phyloP scores from a whole-genome alignment of 1,139 yeast genomes.

The Saccharomyces hybrid region DNA sequence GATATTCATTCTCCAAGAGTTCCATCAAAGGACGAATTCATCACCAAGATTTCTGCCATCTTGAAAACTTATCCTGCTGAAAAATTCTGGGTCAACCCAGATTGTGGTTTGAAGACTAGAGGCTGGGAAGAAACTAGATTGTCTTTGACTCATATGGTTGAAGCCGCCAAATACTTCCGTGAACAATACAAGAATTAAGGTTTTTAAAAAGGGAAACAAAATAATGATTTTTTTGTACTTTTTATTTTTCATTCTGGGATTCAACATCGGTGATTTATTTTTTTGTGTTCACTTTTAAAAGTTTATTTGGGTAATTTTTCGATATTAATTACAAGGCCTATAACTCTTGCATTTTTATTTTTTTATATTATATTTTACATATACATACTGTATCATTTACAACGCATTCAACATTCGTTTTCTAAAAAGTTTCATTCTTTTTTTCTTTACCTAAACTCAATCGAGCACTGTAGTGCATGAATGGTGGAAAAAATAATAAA shows the following conservation, averaged over 20 bases:
- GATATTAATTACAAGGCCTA: constrained; percentile 1
- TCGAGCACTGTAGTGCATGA: too few relatives aligned
- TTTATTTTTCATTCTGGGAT: constrained; percentile 13
- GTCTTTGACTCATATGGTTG: constrained; percentile 95
- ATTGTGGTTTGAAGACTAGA: constrained; percentile 98
- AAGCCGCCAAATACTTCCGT: constrained; percentile 96
- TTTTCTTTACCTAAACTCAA: too few relatives aligned
- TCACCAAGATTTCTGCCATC: constrained; percentile 86
- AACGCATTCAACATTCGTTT: constrained; percentile 34
- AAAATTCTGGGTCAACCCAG: constrained; percentile 99
- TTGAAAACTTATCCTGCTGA: constrained; percentile 94
- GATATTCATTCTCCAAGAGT: constrained; percentile 99
- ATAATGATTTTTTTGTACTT: constrained; percentile 3
- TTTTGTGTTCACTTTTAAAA: neutral
- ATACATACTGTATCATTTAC: constrained; percentile 13
- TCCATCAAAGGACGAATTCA: constrained; percentile 94
- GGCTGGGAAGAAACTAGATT: constrained; percentile 87
- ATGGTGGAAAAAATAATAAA: too few relatives aligned
- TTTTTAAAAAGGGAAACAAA: constrained; percentile 1
- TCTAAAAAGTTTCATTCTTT: neutral
- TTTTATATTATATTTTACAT: constrained; percentile 11
- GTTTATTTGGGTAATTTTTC: constrained; percentile 2
- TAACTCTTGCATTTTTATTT: constrained; percentile 2
- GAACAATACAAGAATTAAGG: constrained; percentile 38
- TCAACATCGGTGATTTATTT: constrained; percentile 22